Conservation (phyloP, 2,329 filamentous ascomycete genomes). For the Clarireedia hainanense region DNA sequence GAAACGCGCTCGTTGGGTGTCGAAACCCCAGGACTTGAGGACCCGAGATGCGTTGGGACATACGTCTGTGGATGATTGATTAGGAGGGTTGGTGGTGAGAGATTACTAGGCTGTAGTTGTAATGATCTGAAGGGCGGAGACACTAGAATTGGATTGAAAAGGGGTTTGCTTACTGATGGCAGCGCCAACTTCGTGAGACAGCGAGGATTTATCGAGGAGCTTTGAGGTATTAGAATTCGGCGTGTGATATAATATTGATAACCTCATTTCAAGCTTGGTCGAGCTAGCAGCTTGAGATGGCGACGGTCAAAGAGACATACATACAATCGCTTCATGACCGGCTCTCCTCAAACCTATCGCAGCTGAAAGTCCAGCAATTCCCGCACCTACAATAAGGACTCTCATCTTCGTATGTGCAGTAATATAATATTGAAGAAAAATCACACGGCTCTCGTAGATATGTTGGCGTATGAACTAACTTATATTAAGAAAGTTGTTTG, state of each 20-base stretch:
- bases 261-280: background rate
- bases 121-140: too few species aligned
- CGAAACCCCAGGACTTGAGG: constrained; percentile 38
- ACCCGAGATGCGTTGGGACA: constrained; percentile 54
- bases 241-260: too few species aligned
- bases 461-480: too few species aligned
- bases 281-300: background rate
- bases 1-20: constrained; percentile 34
- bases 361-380: constrained; percentile 46
- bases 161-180: constrained; percentile 36
- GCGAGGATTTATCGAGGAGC: constrained; percentile 48
- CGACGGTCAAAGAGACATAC: background rate
- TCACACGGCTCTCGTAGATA: too few species aligned
- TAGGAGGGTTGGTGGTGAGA: background rate
- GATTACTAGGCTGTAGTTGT: too few species aligned
- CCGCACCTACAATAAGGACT: constrained; percentile 26
- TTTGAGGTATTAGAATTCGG: constrained; percentile 18
- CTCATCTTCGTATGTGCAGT: constrained; percentile 4
- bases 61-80: constrained; percentile 31
- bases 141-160: background rate
- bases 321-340: constrained; percentile 19
- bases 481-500: too few species aligned
- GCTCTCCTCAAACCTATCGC: constrained; percentile 36
- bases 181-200: constrained; percentile 50
- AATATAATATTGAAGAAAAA: background rate